Evolutionary conservation across 306 rosid species (phyloP), one percentile per base, ranked within the genome.

Genomic region (Sechiopsis laciniata): DNA sequence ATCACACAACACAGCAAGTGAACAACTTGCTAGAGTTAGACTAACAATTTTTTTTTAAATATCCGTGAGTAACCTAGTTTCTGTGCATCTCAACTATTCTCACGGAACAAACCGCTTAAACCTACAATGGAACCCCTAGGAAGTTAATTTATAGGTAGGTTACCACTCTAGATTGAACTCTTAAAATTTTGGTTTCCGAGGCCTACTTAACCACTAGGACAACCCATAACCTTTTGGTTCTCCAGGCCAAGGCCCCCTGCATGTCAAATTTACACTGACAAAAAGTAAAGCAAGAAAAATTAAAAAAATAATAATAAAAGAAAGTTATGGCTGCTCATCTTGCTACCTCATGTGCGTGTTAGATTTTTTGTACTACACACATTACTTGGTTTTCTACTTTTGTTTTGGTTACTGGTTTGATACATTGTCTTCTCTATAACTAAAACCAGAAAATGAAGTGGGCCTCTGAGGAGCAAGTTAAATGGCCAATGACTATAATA

Each of bases 381-480:
- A 7, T 45, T 61, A 29, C 67, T 14, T 15, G 67, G 67, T 29
- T 12, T 61, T 61, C 46, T 26, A 26, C 20, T 29, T 61, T 11
- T 15, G 17, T 29, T 12, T 59, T 29, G 46, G 67, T 61, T 42
- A 61, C 67, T 29, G 67, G 66, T 60, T 60, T 10, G 42, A 60
- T 14, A n/a, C 17, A 60, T 60, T 60, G 15, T 60, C 14, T 26
- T 14, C 15, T 8, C 15, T 2, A 24, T 61, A 14, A 61, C 17
- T 61, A 26, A 61, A 61, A 60, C 66, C 46, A 29, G 20, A 61
- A 62, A 62, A 62, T 15, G 48, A 62, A 62, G 22, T 32, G 48
- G 20, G 29, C 67, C 46, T 14, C 67, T 7, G 40, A 14, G 67
- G 19, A 14, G 67, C 45, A 61, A 61, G 17, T 5, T 15, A 61